These are phyloP conservation scores for Claviceps spartinae DNA, from an alignment of 2,329 filamentous ascomycete species.

Conservation along the genomic window DNA sequence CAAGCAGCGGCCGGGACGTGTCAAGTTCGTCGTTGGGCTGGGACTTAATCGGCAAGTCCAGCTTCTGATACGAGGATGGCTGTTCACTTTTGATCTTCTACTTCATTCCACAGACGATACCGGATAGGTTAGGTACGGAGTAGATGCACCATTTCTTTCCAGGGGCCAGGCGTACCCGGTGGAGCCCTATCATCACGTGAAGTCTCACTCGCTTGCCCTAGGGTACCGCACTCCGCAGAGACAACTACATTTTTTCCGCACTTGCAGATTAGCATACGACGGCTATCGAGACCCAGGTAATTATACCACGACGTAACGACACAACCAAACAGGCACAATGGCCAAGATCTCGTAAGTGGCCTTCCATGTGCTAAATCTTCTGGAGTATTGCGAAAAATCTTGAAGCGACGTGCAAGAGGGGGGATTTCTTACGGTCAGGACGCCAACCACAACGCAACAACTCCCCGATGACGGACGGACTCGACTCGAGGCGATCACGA, in stretches of 20 bases:
- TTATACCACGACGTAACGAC: conserved; percentile 26
- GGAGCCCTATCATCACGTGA: conserved; percentile 21
- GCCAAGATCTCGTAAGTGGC: conserved; percentile 48
- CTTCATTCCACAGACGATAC: no score
- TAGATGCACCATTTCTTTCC: no score
- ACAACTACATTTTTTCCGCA: conserved; percentile 18
- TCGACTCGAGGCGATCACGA: conserved; percentile 4
- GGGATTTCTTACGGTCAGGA: conserved; percentile 1
- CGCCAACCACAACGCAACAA: neutral
- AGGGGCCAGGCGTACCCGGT: conserved; percentile 6
- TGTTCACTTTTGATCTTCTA: no score
- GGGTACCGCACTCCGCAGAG: conserved; percentile 29
- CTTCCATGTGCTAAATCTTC: conserved; percentile 10
- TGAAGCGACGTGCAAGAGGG: conserved; percentile 10
- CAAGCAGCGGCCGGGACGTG: no score
- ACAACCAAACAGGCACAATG: conserved; percentile 40
- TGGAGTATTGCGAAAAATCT: conserved; percentile 3
- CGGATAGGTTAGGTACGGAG: no score
- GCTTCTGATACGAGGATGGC: no score
- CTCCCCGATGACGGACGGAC: neutral
- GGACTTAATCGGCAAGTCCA: no score
- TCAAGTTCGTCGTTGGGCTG: no score
- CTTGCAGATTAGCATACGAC: conserved; percentile 18
- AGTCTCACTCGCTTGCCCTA: conserved; percentile 19
- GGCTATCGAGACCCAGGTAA: conserved; percentile 23